These are phyloP conservation scores for Triticum dicoccoides DNA, from an alignment of 176 grass and related monocot genomes.

Conservation along the genomic window DNA sequence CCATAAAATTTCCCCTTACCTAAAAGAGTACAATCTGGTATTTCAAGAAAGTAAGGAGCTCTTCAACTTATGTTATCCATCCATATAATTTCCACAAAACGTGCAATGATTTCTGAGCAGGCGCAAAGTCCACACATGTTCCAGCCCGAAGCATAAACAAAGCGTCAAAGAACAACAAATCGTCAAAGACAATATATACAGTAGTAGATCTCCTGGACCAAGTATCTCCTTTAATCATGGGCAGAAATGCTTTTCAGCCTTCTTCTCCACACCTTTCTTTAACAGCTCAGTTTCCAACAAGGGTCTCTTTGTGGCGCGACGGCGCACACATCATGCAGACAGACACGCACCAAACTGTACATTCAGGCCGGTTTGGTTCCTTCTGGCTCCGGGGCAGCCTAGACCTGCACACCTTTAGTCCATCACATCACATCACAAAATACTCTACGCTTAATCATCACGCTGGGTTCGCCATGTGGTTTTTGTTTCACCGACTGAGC, in stretches of 20 bases:
- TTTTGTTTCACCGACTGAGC: not conserved
- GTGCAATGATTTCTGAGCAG: not conserved
- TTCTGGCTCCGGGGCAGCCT: not conserved
- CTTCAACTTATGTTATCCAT: not conserved
- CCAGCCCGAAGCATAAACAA: not conserved
- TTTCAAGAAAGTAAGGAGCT: not conserved
- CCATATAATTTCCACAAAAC: not conserved
- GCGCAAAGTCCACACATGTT: not conserved
- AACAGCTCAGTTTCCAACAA: no score
- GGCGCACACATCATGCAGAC: not conserved
- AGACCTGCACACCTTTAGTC: not conserved
- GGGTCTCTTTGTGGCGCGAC: no score
- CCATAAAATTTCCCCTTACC: not conserved
- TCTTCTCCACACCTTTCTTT: no score
- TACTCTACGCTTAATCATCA: not conserved
- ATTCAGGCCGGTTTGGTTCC: not conserved
- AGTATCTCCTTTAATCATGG: not conserved
- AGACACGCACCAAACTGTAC: not conserved
- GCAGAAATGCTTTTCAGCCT: not conserved
- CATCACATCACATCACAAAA: not conserved
- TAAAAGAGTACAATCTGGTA: not conserved
- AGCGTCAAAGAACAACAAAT: not conserved
- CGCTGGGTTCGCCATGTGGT: not conserved
- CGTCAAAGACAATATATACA: not conserved
- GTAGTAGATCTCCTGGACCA: not conserved